Conservation (phyloP, 225 moss, liverwort and hornwort species). For the Straminergon stramineum region DNA sequence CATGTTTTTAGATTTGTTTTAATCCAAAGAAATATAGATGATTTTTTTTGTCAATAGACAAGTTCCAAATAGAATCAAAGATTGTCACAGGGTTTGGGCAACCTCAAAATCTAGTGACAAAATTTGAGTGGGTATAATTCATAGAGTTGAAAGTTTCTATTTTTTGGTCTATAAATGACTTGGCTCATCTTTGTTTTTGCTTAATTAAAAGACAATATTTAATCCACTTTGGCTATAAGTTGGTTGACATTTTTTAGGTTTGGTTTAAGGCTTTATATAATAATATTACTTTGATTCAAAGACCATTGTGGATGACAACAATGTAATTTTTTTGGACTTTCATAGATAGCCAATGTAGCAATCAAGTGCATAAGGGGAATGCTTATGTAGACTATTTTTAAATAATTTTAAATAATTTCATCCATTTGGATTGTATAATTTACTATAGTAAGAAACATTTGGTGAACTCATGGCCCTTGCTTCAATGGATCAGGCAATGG, state of each 20-base stretch:
- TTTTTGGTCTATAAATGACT: neutral
- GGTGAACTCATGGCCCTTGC: fast-evolving
- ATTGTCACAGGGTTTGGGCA: neutral
- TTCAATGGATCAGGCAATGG: fast-evolving
- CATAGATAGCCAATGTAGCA: neutral
- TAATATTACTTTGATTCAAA: neutral
- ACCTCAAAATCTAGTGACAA: neutral
- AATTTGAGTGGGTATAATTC: neutral
- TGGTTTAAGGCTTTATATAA: neutral
- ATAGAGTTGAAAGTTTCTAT: neutral
- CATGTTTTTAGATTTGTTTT: neutral
- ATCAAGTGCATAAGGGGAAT: neutral
- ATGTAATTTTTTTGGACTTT: neutral
- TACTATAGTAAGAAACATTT: neutral
- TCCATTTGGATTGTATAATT: neutral
- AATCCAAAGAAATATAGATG: neutral
- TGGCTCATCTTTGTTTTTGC: neutral
- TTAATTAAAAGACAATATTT: neutral
- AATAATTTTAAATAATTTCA: neutral
- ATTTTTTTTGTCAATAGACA: neutral
- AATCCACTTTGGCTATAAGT: neutral
- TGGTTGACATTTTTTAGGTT: neutral
- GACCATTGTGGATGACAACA: neutral
- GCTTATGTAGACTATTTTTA: neutral
- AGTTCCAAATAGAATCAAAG: neutral